Conservation (phyloP, 768 basidiomycete species). For the Kondoa subrosea region DNA sequence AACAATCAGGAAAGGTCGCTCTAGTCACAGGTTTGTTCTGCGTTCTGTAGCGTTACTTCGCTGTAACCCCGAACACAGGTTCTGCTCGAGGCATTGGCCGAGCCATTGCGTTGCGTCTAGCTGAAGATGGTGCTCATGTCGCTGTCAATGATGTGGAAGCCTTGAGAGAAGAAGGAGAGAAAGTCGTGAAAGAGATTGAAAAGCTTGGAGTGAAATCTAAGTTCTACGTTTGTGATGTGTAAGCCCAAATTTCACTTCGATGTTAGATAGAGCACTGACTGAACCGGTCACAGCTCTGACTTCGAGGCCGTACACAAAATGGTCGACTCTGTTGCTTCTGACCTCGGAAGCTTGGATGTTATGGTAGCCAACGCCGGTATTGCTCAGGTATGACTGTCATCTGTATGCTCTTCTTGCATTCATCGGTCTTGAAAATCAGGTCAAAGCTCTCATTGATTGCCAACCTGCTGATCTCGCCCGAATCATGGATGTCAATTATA, state of each 20-base stretch:
- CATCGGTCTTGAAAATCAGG: not conserved
- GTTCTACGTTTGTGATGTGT: conserved; percentile 10
- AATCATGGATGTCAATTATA: conserved; percentile 18
- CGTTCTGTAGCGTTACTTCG: not conserved
- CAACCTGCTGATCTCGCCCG: conserved; percentile 14
- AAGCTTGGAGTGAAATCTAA: conserved; percentile 12
- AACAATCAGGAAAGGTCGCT: not conserved
- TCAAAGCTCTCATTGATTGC: conserved; percentile 10
- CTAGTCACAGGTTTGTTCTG: not conserved
- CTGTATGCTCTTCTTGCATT: no score
- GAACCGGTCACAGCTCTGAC: conserved; percentile 6
- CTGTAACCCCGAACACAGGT: not conserved
- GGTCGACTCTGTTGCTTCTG: conserved; percentile 12
- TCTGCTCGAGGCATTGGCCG: conserved; percentile 16
- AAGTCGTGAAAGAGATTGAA: conserved; percentile 17
- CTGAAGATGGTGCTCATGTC: conserved; percentile 17
- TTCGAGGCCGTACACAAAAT: conserved; percentile 13
- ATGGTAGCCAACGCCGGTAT: conserved; percentile 20
- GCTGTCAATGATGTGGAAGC: conserved; percentile 18
- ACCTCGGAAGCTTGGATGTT: conserved; percentile 14
- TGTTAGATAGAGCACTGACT: not conserved
- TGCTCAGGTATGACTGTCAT: conserved; percentile 12
- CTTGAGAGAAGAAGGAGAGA: conserved; percentile 8
- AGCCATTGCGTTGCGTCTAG: conserved; percentile 19
- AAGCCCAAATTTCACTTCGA: not conserved